Evolutionary conservation across 2,329 filamentous ascomycete genomes (phyloP), one percentile per base, ranked within the genome.

Genomic region (Cryphonectria japonica): DNA sequence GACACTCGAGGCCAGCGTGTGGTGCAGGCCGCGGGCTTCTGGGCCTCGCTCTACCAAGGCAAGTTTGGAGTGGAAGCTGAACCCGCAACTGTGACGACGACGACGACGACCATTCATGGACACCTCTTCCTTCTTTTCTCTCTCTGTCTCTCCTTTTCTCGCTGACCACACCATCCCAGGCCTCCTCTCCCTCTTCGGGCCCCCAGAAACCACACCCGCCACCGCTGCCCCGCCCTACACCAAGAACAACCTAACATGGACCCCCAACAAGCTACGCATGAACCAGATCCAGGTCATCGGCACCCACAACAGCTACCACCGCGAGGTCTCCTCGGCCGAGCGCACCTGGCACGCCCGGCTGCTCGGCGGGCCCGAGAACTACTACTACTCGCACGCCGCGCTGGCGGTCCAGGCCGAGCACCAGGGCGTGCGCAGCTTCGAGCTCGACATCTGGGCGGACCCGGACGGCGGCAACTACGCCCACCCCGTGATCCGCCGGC

Each of bases 261-360:
- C 78, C 19, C 59, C 74, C 9, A 5, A 37, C 22, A 71, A 74
- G 22, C 76, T 86, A 66, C 84, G 83, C 66, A 82, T 87, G 78
- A 86, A 86, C 76, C 83, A 86, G 63, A 82, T 86, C 63, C 85
- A 86, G 74, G 81, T 86, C 59, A 77, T 86, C 52, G 85, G 84
- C 73, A 85, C 84, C 0, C 85, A 86, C 76, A 86, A 86, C 76
- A 84, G 81, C 72, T 87, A 86, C 76, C 85, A 87, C 72, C 79
- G 82, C 54, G 84, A 86, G 72, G 78, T 83, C 34, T 78, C 79
- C 2, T 77, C 80, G 1, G 76, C 78, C n/a, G 84, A 85, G 73
- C 80, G 81, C 50, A 73, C 77, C 2, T 74, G 80, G 14, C 82
- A 85, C 74, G 78, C 82, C 66, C 73, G 79, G 69, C 78, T 82